These are phyloP conservation scores for Escovopsis sp. DNA, from an alignment of 2,329 filamentous ascomycete genomes.

Conservation along the genomic window DNA sequence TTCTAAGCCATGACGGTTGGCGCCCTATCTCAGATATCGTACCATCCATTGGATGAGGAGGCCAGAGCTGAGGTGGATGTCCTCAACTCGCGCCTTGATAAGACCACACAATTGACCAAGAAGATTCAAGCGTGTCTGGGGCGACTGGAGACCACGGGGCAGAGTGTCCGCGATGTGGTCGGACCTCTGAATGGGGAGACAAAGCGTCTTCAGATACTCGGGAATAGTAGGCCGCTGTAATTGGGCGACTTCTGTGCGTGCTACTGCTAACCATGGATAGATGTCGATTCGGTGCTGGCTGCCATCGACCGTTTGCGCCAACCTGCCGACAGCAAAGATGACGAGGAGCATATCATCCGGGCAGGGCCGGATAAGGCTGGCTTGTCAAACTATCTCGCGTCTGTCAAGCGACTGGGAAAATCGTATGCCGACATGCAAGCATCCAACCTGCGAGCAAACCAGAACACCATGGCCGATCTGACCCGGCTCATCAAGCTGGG, in stretches of 20 bases:
- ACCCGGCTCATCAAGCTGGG: slow-evolving; percentile 64
- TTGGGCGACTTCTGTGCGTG: not conserved
- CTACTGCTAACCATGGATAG: slow-evolving; percentile 24
- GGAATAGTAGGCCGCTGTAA: slow-evolving; percentile 45
- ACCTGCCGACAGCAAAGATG: slow-evolving; percentile 81
- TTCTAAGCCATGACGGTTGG: slow-evolving; percentile 34
- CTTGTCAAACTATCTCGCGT: slow-evolving; percentile 71
- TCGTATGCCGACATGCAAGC: slow-evolving; percentile 73
- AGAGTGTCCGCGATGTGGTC: slow-evolving; percentile 81
- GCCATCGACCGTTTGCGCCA: slow-evolving; percentile 81
- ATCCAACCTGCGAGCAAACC: slow-evolving; percentile 85
- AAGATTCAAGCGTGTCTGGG: slow-evolving; percentile 84
- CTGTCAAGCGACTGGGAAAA: slow-evolving; percentile 75
- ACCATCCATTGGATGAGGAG: slow-evolving; percentile 46
- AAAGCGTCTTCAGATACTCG: slow-evolving; percentile 73
- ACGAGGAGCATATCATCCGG: slow-evolving; percentile 83
- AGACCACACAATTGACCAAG: slow-evolving; percentile 84
- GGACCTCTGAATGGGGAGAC: slow-evolving; percentile 90
- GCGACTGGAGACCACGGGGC: slow-evolving; percentile 73
- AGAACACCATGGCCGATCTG: slow-evolving; percentile 73
- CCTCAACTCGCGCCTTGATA: slow-evolving; percentile 63
- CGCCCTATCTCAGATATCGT: slow-evolving; percentile 22
- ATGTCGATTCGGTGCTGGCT: slow-evolving; percentile 72
- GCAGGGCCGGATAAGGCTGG: slow-evolving; percentile 74
- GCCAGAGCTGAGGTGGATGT: slow-evolving; percentile 56